Conservation (phyloP, 176 grass and related monocot genomes). For the Aegilops longissima region DNA sequence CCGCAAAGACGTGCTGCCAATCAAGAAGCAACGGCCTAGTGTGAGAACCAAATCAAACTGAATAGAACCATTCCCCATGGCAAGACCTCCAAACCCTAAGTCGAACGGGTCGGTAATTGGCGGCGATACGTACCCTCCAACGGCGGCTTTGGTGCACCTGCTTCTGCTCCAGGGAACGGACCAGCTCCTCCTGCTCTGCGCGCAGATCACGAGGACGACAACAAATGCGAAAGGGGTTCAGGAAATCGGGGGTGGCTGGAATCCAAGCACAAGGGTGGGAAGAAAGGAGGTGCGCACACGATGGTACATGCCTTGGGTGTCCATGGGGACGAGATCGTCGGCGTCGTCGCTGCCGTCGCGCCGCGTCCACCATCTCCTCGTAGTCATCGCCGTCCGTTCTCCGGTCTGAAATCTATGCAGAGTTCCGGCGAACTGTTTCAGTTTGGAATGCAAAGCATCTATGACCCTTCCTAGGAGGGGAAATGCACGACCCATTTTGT, state of each 20-base stretch:
- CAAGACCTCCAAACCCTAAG: not conserved
- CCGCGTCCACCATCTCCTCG: conserved; percentile 68
- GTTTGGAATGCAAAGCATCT: no score
- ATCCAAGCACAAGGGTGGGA: not conserved
- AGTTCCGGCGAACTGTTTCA: no score
- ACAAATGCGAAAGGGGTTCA: not conserved
- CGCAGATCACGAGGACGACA: not conserved
- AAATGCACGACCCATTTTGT: no score
- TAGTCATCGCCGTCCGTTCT: conserved; percentile 39
- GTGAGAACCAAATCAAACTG: conserved; percentile 17
- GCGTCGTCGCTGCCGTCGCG: conserved; percentile 36
- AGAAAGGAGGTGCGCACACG: not conserved
- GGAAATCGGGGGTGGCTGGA: not conserved
- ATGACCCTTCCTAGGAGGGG: no score
- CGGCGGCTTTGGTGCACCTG: conserved; percentile 60
- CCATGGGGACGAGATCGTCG: conserved; percentile 64
- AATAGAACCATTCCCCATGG: not conserved
- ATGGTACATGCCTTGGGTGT: conserved; percentile 58
- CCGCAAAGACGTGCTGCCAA: conserved; percentile 69
- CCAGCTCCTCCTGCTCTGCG: conserved; percentile 92
- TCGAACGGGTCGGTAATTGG: conserved; percentile 1
- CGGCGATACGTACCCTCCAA: conserved; percentile 59
- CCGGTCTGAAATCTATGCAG: not conserved
- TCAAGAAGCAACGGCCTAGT: conserved; percentile 2
- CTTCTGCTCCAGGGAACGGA: conserved; percentile 74